phyloP scores from a whole-genome alignment of 169 alveolate genomes.

The Ichthyophthirius multifiliis region DNA sequence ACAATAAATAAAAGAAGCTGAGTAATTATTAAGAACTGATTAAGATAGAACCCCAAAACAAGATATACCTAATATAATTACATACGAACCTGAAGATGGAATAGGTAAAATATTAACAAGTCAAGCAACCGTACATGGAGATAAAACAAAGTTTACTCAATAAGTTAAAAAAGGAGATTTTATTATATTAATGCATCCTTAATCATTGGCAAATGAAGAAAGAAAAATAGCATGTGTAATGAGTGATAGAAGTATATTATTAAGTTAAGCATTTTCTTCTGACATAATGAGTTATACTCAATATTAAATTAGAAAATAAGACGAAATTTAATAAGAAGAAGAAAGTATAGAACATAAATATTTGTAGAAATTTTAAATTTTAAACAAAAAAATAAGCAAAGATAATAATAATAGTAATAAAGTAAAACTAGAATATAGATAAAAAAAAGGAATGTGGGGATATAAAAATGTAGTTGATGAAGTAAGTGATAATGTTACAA shows the following conservation, averaged over 20 bases:
- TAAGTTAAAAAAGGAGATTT: conserved; percentile 2
- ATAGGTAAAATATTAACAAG: conserved; percentile 4
- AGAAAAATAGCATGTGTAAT: neutral
- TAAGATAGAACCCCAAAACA: neutral
- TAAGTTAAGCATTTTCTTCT: neutral
- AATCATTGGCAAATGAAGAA: neutral
- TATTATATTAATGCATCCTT: neutral
- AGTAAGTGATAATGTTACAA: neutral
- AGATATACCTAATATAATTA: neutral
- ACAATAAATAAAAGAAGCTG: neutral
- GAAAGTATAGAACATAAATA: neutral
- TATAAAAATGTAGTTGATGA: neutral
- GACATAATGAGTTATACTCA: neutral
- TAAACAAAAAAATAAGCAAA: neutral
- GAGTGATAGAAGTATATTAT: neutral
- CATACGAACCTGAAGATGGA: conserved; percentile 21
- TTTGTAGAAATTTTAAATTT: neutral
- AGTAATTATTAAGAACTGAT: neutral
- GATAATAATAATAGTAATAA: neutral
- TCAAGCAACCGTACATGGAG: conserved; percentile 6
- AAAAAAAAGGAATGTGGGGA: conserved; percentile 20
- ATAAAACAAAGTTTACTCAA: neutral
- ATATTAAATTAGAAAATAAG: conserved; percentile 6
- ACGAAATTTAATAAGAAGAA: neutral
- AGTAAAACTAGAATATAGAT: neutral